These are phyloP conservation scores for Chimonanthus salicifolius DNA, from an alignment of 164 flowering plant genomes.

Conservation along the genomic window DNA sequence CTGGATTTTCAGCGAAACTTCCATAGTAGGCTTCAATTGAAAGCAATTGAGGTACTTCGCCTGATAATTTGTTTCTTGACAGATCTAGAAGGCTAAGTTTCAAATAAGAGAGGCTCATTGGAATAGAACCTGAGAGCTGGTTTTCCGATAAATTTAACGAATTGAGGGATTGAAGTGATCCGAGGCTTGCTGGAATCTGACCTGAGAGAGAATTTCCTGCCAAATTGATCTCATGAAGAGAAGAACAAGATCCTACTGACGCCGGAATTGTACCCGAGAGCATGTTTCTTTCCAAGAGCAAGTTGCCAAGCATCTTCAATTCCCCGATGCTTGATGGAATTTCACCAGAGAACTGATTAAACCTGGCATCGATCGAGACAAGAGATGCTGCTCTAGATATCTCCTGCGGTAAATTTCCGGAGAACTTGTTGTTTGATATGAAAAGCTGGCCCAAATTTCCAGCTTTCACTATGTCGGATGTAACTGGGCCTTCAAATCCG, in stretches of 20 bases:
- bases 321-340: conserved; percentile 48
- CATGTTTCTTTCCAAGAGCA: conserved; percentile 43
- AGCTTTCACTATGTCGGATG: conserved; percentile 34
- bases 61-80: conserved; percentile 43
- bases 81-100: conserved; percentile 40
- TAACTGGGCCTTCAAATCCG: conserved; percentile 42
- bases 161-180: conserved; percentile 36
- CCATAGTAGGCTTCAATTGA: conserved; percentile 19
- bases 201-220: conserved; percentile 51
- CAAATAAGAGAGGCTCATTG: conserved; percentile 34
- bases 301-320: conserved; percentile 32
- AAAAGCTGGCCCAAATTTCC: conserved; percentile 19
- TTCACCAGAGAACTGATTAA: conserved; percentile 45
- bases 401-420: conserved; percentile 41
- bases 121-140: conserved; percentile 55
- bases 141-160: conserved; percentile 59
- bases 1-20: conserved; percentile 51
- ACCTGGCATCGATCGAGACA: conserved; percentile 23
- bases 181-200: conserved; percentile 40
- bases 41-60: conserved; percentile 46
- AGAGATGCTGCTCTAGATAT: conserved; percentile 35
- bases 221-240: conserved; percentile 46
- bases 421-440: conserved; percentile 44
- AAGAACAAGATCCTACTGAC: conserved; percentile 30
- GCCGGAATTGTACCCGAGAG: conserved; percentile 51